Conservation (phyloP, 2,329 filamentous ascomycete species). For the Fusarium torulosum region DNA sequence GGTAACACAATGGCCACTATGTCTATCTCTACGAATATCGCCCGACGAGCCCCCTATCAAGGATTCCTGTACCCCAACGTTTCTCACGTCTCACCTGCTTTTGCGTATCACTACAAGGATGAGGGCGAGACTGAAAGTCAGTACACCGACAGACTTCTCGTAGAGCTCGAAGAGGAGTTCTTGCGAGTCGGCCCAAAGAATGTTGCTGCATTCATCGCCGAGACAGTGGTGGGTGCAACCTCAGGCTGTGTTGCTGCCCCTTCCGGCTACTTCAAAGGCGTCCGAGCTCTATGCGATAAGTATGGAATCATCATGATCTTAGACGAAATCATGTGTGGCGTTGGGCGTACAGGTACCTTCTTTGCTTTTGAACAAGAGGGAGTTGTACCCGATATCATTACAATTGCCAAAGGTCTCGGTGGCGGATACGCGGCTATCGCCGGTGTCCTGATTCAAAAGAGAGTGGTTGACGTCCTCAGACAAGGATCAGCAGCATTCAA, state of each 20-base stretch:
- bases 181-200: conserved; percentile 2
- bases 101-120: conserved; percentile 11
- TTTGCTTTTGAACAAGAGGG: conserved; percentile 66
- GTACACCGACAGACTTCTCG: neutral
- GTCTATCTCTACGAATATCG: conserved; percentile 24
- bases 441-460: conserved; percentile 67
- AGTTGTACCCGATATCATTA: conserved; percentile 39
- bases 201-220: conserved; percentile 67
- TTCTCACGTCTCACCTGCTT: conserved; percentile 22
- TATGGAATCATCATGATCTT: conserved; percentile 69
- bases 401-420: conserved; percentile 65
- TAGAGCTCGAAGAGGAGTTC: conserved; percentile 11
- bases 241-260: conserved; percentile 57
- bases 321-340: conserved; percentile 71
- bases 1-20: conserved; percentile 26
- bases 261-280: conserved; percentile 27
- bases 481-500: conserved; percentile 53
- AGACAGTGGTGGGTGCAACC: conserved; percentile 66
- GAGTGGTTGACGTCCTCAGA: conserved; percentile 60
- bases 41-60: conserved; percentile 8
- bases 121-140: neutral
- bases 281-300: conserved; percentile 60
- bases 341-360: conserved; percentile 68
- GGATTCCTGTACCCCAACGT: conserved; percentile 20
- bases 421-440: conserved; percentile 67